Evolutionary conservation across 2,329 filamentous ascomycete genomes (phyloP).

Genomic region (Aspergillus sp.): DNA sequence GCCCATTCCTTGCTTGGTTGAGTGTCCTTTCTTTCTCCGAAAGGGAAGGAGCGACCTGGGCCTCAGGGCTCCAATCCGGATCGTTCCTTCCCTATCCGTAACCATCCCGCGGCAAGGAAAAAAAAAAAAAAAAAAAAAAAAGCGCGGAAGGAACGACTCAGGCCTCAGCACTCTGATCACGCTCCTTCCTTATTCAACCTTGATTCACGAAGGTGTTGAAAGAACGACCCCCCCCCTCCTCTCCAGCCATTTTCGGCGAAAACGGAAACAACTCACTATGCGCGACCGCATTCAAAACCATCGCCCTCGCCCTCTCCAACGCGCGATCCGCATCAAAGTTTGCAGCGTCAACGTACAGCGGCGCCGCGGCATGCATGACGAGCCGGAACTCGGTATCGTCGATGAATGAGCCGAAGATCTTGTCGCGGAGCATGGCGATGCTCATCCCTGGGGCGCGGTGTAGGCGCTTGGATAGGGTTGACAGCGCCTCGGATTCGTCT

Average conservation of each 20-base stretch:
- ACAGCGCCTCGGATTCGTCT: not conserved
- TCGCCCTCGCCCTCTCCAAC: not conserved
- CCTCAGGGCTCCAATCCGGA: no score
- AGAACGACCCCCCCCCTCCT: no score
- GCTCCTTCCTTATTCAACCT: no score
- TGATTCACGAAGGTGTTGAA: no score
- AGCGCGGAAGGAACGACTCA: not conserved
- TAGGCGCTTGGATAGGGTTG: not conserved
- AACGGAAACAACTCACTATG: not conserved
- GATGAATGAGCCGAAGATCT: slow-evolving; percentile 1
- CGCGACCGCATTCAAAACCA: not conserved
- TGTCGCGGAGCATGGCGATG: not conserved
- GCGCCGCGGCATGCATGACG: slow-evolving; percentile 3
- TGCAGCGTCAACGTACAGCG: not conserved
- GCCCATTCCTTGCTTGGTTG: not conserved
- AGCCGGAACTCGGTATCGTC: not conserved
- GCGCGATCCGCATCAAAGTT: slow-evolving; percentile 1
- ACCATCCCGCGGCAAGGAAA: no score
- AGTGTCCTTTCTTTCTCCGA: not conserved
- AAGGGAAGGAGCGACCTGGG: not conserved
- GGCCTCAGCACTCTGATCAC: no score
- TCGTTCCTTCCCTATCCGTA: no score
- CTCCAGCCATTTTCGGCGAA: no score
- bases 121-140: no score
- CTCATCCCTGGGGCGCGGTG: not conserved